Conservation (phyloP, 2,329 filamentous ascomycete genomes). For the Paecilomyces variotii region DNA sequence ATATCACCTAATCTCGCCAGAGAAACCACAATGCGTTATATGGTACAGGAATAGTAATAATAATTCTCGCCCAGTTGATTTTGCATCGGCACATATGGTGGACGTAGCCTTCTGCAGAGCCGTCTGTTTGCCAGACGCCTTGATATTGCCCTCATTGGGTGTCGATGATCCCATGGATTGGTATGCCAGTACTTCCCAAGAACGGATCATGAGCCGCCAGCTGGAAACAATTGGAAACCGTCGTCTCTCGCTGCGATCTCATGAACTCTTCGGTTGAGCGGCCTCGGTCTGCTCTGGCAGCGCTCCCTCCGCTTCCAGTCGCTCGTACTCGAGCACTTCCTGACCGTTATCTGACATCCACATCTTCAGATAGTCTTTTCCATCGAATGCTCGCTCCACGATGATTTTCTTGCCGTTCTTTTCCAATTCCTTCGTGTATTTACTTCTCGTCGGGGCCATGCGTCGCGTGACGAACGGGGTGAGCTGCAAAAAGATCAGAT, state of each 20-base stretch:
- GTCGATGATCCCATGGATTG: not conserved
- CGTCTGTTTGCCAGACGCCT: not conserved
- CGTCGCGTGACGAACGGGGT: constrained; percentile 39
- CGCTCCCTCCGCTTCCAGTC: constrained; percentile 8
- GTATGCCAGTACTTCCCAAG: not conserved
- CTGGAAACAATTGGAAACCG: not conserved
- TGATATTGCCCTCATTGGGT: not conserved
- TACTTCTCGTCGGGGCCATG: constrained; percentile 28
- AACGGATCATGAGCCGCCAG: not conserved
- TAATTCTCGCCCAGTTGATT: not conserved
- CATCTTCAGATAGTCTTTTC: constrained; percentile 31
- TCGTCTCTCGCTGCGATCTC: not conserved
- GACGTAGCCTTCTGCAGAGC: not conserved
- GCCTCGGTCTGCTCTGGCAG: constrained; percentile 1
- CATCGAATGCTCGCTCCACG: constrained; percentile 23
- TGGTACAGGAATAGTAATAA: not conserved
- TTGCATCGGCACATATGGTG: not conserved
- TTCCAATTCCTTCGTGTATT: constrained; percentile 25
- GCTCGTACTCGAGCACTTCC: constrained; percentile 23
- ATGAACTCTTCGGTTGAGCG: constrained; percentile 8
- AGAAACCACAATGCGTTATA: not conserved
- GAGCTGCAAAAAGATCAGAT: constrained; percentile 23
- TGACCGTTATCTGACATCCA: constrained; percentile 28
- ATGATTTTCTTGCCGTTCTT: constrained; percentile 17
- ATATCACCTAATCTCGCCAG: not conserved